These are phyloP conservation scores for Penicillium bovifimosum DNA, from an alignment of 495 filamentous ascomycete species.

Conservation along the genomic window DNA sequence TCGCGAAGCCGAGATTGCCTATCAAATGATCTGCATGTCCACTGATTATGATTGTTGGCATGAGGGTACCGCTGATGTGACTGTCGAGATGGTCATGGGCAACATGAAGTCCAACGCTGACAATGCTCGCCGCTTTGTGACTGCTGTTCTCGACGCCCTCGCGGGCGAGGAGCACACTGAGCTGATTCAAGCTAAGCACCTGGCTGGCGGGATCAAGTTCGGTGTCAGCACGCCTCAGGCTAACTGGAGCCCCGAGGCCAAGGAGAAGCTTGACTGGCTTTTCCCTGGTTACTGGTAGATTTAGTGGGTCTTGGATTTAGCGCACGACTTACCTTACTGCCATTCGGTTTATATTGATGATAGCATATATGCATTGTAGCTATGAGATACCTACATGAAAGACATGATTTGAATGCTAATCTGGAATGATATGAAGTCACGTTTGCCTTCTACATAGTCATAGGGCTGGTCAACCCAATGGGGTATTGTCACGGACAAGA, in stretches of 20 bases:
- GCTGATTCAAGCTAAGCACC: constrained; percentile 67
- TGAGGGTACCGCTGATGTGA: constrained; percentile 65
- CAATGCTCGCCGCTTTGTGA: constrained; percentile 81
- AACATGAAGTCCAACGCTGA: constrained; percentile 88
- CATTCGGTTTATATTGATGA: background rate
- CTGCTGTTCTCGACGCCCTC: constrained; percentile 81
- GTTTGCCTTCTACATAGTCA: background rate
- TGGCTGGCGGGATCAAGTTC: constrained; percentile 54
- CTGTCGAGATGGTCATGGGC: constrained; percentile 94
- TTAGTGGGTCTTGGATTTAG: background rate
- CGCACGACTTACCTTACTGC: background rate
- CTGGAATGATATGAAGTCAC: background rate
- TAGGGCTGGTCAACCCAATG: too few species aligned
- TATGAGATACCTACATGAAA: constrained; percentile 1
- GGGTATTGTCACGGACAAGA: too few species aligned
- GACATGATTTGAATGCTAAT: background rate
- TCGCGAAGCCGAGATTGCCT: constrained; percentile 90
- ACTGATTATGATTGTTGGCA: constrained; percentile 99
- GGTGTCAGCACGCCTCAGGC: constrained; percentile 59
- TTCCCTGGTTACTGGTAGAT: constrained; percentile 54
- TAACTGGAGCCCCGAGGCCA: constrained; percentile 56
- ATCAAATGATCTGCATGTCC: constrained; percentile 98
- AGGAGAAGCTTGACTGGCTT: constrained; percentile 68
- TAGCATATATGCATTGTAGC: constrained; percentile 3
- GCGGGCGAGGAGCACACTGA: constrained; percentile 66